Evolutionary conservation across 225 moss, liverwort and hornwort species (phyloP).

Genomic region (Pseudoscleropodium purum): DNA sequence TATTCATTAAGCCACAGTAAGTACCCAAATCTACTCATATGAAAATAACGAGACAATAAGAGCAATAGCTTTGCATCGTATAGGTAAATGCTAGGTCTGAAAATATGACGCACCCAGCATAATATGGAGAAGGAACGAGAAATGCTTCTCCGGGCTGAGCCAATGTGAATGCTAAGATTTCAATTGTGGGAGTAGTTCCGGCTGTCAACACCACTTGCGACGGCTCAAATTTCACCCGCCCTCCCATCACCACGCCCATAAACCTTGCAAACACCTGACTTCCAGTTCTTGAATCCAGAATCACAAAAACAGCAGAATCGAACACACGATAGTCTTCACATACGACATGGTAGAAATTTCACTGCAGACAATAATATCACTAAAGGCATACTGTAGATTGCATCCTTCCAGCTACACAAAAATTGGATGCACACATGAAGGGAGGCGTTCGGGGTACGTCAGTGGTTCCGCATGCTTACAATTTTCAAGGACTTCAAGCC

Average conservation of each 20-base stretch:
- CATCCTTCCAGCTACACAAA: neutral
- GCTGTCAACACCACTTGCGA: slow-evolving; percentile 75
- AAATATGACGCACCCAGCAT: slow-evolving; percentile 54
- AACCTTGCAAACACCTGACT: slow-evolving; percentile 90
- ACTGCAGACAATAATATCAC: neutral
- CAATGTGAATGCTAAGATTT: slow-evolving; percentile 75
- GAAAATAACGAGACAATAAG: neutral
- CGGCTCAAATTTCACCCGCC: slow-evolving; percentile 51
- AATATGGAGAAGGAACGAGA: slow-evolving; percentile 79
- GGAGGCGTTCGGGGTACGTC: neutral
- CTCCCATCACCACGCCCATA: slow-evolving; percentile 75
- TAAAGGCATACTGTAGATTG: neutral
- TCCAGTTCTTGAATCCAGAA: slow-evolving; percentile 24
- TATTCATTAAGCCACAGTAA: neutral
- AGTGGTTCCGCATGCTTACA: slow-evolving; percentile 20
- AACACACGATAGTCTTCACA: slow-evolving; percentile 13
- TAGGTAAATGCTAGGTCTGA: neutral
- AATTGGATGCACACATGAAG: neutral
- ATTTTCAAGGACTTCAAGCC: slow-evolving; percentile 26
- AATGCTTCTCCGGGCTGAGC: slow-evolving; percentile 85
- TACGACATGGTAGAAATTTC: neutral
- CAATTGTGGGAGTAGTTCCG: slow-evolving; percentile 71
- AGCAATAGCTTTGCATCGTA: neutral
- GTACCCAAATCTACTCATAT: neutral
- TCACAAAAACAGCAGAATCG: slow-evolving; percentile 2